Conservation (phyloP, 495 filamentous ascomycete species). For the Daldinia vernicosa region DNA sequence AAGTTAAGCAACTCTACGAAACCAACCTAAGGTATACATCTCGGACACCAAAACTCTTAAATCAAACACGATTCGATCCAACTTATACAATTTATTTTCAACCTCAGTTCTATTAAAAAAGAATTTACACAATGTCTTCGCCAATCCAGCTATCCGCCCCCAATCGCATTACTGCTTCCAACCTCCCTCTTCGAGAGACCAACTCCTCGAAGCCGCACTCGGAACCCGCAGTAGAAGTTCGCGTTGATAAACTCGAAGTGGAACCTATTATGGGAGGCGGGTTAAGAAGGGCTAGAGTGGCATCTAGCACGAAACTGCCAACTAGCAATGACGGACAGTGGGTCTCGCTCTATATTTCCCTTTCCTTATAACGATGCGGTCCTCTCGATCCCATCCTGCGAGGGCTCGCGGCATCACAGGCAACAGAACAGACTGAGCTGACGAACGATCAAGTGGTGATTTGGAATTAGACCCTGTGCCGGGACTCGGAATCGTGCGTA, state of each 20-base stretch:
- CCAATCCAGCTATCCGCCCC: constrained; percentile 29
- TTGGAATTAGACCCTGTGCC: constrained; percentile 31
- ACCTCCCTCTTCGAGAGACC: constrained; percentile 28
- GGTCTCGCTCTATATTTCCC: constrained; percentile 21
- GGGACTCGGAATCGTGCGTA: constrained; percentile 38
- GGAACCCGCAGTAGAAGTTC: constrained; percentile 36
- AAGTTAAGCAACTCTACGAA: not conserved
- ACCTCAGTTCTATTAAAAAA: not conserved
- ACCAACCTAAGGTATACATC: not conserved
- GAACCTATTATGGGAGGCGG: constrained; percentile 36
- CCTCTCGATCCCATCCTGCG: not conserved
- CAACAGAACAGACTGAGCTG: constrained; percentile 14
- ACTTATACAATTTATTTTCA: not conserved
- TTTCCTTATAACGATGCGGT: not conserved
- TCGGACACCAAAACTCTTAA: not conserved
- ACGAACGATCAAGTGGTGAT: constrained; percentile 22
- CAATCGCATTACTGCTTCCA: constrained; percentile 40
- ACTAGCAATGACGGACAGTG: constrained; percentile 43
- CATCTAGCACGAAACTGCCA: constrained; percentile 38
- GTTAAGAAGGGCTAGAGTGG: constrained; percentile 38
- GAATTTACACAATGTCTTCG: constrained; percentile 15
- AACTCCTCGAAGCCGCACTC: constrained; percentile 22
- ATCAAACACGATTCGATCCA: not conserved
- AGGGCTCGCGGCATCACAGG: not conserved
- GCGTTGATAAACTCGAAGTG: constrained; percentile 34